Evolutionary conservation across 352 stramenopile genomes (phyloP).

Genomic region (Thraustochytrium sp.): DNA sequence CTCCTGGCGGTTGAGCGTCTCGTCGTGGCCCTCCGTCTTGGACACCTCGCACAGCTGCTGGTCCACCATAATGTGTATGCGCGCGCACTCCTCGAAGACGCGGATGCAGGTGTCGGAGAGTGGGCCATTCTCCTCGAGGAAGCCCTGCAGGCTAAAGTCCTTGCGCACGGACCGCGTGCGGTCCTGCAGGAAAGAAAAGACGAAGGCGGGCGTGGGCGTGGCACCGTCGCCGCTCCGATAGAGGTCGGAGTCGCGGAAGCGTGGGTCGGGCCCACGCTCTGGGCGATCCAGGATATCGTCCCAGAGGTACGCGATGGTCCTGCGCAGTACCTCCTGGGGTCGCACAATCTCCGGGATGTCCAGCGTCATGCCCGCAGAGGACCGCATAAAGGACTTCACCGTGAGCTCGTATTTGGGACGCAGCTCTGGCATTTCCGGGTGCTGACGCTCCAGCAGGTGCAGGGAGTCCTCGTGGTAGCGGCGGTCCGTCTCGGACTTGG

Average conservation of each 20-base stretch:
- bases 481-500: slow-evolving; percentile 9
- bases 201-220: slow-evolving; percentile 3
- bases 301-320: slow-evolving; percentile 35
- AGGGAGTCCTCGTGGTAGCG: slow-evolving; percentile 39
- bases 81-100: slow-evolving; percentile 36
- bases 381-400: slow-evolving; percentile 38
- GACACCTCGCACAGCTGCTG: slow-evolving; percentile 32
- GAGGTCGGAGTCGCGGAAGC: slow-evolving; percentile 29
- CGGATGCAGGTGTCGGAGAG: slow-evolving; percentile 11
- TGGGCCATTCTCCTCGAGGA: slow-evolving; percentile 30
- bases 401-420: neutral
- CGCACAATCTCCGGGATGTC: slow-evolving; percentile 40
- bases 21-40: slow-evolving; percentile 39
- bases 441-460: slow-evolving; percentile 17
- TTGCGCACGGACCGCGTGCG: slow-evolving; percentile 36
- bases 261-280: neutral
- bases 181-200: slow-evolving; percentile 40
- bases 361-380: slow-evolving; percentile 29
- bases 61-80: slow-evolving; percentile 42
- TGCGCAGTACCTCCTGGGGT: neutral
- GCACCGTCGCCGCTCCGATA: slow-evolving; percentile 3
- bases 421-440: slow-evolving; percentile 27
- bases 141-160: slow-evolving; percentile 41
- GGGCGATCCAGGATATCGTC: slow-evolving; percentile 5
- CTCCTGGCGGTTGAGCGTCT: slow-evolving; percentile 34